These are phyloP conservation scores for Luffa acutangula DNA, from an alignment of 306 rosid species.

Conservation along the genomic window DNA sequence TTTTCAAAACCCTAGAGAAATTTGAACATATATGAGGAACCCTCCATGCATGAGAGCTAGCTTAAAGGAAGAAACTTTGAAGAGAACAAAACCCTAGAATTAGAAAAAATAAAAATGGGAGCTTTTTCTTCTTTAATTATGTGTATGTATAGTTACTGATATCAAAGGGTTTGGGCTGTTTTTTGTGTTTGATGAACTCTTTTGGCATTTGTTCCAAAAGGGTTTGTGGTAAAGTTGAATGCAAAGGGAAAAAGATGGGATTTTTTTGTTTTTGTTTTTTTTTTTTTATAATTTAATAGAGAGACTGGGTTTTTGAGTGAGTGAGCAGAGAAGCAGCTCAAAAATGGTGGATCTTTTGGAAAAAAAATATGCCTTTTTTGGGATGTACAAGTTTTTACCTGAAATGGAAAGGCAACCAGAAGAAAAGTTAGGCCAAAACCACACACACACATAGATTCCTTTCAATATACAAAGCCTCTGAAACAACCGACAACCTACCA, in stretches of 20 bases:
- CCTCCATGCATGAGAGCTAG: neutral
- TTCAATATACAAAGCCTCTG: slow-evolving; percentile 18
- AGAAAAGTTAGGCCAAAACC: slow-evolving; percentile 26
- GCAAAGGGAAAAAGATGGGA: neutral
- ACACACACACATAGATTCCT: slow-evolving; percentile 13
- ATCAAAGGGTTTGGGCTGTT: neutral
- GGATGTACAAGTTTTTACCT: slow-evolving; percentile 33
- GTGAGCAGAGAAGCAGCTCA: slow-evolving; percentile 7
- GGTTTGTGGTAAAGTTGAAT: neutral
- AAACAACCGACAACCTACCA: slow-evolving; percentile 39
- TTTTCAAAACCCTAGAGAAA: neutral
- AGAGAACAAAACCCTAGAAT: neutral
- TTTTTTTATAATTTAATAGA: too few species aligned
- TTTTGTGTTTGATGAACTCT: neutral
- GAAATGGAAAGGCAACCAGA: slow-evolving; percentile 33
- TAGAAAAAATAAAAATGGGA: neutral
- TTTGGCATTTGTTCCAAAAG: neutral
- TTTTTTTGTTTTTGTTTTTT: neutral
- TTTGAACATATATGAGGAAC: neutral
- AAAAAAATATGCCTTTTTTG: slow-evolving; percentile 26
- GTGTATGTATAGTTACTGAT: neutral
- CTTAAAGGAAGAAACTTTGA: neutral
- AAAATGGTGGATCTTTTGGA: neutral
- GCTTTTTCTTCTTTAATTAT: neutral
- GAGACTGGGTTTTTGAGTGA: neutral